phyloP scores from a whole-genome alignment of 1,284 basidiomycete genomes.

The Irpex lacteus region DNA sequence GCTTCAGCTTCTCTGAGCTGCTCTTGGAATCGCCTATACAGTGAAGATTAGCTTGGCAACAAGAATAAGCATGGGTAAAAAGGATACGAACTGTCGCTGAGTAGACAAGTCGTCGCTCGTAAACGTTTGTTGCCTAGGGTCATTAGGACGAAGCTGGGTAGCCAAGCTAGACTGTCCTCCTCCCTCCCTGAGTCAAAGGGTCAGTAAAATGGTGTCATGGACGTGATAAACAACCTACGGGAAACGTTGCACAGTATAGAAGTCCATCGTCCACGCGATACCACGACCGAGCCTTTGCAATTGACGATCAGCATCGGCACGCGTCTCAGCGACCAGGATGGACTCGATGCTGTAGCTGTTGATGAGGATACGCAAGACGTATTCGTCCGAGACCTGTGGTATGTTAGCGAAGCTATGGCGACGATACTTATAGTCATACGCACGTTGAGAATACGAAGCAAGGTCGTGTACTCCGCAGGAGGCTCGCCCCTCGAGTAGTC shows the following conservation, averaged over 20 bases:
- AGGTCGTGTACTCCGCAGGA: slow-evolving; percentile 58
- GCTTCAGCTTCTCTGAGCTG: slow-evolving; percentile 18
- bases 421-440: slow-evolving; percentile 16
- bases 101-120: slow-evolving; percentile 33
- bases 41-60: not conserved
- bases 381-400: slow-evolving; percentile 67
- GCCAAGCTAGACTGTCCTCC: slow-evolving; percentile 45
- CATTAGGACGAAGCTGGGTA: slow-evolving; percentile 31
- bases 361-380: slow-evolving; percentile 81
- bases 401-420: no score
- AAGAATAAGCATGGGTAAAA: not conserved
- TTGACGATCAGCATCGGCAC: slow-evolving; percentile 55
- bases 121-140: slow-evolving; percentile 50
- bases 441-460: slow-evolving; percentile 85
- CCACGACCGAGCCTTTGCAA: slow-evolving; percentile 47
- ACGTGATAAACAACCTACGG: slow-evolving; percentile 40
- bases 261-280: slow-evolving; percentile 58
- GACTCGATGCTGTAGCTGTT: slow-evolving; percentile 74
- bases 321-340: slow-evolving; percentile 61
- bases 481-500: slow-evolving; percentile 75
- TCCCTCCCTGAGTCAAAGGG: slow-evolving; percentile 47
- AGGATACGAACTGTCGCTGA: slow-evolving; percentile 30
- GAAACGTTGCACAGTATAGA: slow-evolving; percentile 60
- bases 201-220: not conserved
- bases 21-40: slow-evolving; percentile 19